Evolutionary conservation across 2,329 filamentous ascomycete species (phyloP), one percentile per base, ranked within the genome.

Genomic region (Fusarium penzigii): DNA sequence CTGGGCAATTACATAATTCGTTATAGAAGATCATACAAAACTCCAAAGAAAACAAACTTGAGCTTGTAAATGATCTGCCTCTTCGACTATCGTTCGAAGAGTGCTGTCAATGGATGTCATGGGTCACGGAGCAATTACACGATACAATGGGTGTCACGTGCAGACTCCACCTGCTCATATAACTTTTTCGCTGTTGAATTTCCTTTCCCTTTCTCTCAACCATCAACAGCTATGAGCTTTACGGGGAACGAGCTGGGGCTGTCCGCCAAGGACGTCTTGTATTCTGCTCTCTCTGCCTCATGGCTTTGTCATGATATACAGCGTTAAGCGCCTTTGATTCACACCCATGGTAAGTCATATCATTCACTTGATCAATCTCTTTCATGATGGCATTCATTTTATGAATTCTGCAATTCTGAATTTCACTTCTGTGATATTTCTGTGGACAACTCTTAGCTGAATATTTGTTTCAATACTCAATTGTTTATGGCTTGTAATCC

Each of bases 401-500:
- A 65, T 71, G 75, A 75, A 77, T 78, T 78, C 75, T 78, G 75
- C 75, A 78, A 78, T 77, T 72, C 75, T 70, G 68, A 78, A 72
- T 62, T 60, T 60, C 65, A 46, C 55, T 49, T 54, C 55, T 58
- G 53, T 49, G 45, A 36, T 36, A 36, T 36, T 62, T 29, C 54
- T 70, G 69, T 70, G 66, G 69, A 73, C 56, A 71, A 55, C 50
- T 65, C 61, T 57, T 60, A 59, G 61, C 65, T 66, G 57, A 57
- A 58, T 41, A 38, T n/a, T 44, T 52, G 16, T 45, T 20, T 29
- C 51, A 20, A 46, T 52, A 12, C 17, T 42, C 49, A 11, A 43
- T 38, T 50, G 7, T 12, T 29, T 42, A 39, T 38, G 51, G 17
- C 20, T 40, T 45, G 13, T n/a, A 48, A 17, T 47, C 16, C 39